Evolutionary conservation across 2,329 filamentous ascomycete genomes (phyloP), one percentile per base, ranked within the genome.

Genomic region (Trichoderma semiorbis): DNA sequence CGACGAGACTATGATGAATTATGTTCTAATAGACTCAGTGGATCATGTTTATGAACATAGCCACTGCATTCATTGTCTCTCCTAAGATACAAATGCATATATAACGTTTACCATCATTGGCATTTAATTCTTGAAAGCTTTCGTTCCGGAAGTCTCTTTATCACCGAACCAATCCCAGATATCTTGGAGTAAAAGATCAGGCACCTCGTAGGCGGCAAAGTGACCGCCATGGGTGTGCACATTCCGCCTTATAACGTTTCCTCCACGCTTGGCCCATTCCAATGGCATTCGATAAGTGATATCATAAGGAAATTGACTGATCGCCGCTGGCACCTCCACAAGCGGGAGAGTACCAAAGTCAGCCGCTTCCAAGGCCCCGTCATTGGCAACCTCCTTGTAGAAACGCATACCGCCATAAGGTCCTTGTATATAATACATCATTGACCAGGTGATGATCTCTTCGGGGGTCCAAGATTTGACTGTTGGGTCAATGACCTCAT

Each of bases 221-320:
- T 66, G 63, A n/a, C 63, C 63, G 11, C 63, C 63, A 66, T 66
- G 28, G 8, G 21, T 14, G 30, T 55, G 47, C 10, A 66, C 28
- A 26, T 36, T 36, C 8, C 63, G 6, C 18, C 7, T 36, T 16
- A 34, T 18, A 4, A 55, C 63, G 18, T 66, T 66, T 3, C 63
- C 63, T 4, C 63, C 47, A n/a, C 47, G 63, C 16, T 30, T 66
- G 14, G 63, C 63, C 63, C 63, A 66, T 0, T 66, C 47, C 14
- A 66, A 24, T 3, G 63, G 63, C 30, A 66, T 8, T 18, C 47
- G 21, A 8, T 66, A 66, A 12, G 47, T 32, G 16, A 66, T 18
- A 66, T 66, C 63, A 26, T 55, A 66, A 55, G 63, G 63, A n/a
- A 66, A 66, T 26, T 66, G 63, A 47, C 63, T 66, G 30, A 66